Evolutionary conservation across 352 stramenopile species (phyloP).

Genomic region (Peronospora tabacina): DNA sequence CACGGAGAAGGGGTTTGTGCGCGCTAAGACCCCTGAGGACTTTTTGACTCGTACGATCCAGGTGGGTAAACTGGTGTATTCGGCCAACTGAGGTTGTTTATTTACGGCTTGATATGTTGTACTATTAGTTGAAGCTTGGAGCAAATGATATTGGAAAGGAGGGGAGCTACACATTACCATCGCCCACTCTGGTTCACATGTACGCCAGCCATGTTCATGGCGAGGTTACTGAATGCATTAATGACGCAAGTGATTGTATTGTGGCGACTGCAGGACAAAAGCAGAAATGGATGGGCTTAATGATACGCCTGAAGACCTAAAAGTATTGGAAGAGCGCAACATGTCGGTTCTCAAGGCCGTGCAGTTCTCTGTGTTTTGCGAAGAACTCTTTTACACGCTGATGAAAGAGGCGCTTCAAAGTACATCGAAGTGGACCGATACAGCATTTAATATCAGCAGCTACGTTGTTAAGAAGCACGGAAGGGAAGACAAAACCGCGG

Average conservation of each 20-base stretch:
- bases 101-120: slow-evolving; percentile 6
- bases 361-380: slow-evolving; percentile 82
- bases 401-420: slow-evolving; percentile 76
- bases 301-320: slow-evolving; percentile 55
- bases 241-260: not conserved
- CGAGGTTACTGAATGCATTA: not conserved
- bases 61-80: slow-evolving; percentile 20
- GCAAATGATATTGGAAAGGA: slow-evolving; percentile 27
- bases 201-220: slow-evolving; percentile 13
- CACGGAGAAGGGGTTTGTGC: slow-evolving; percentile 72
- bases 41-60: slow-evolving; percentile 72
- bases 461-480: slow-evolving; percentile 44
- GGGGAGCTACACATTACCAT: slow-evolving; percentile 38
- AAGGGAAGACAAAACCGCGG: slow-evolving; percentile 21
- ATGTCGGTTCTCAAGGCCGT: slow-evolving; percentile 62
- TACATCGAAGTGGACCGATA: slow-evolving; percentile 60
- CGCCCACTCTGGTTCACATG: slow-evolving; percentile 37
- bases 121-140: slow-evolving; percentile 32
- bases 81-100: not conserved
- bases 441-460: slow-evolving; percentile 55
- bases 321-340: slow-evolving; percentile 62
- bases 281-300: slow-evolving; percentile 46
- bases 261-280: slow-evolving; percentile 33
- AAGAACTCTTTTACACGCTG: slow-evolving; percentile 77
- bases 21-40: slow-evolving; percentile 68